Conservation (phyloP, 148 eudicot genomes). For the Vaccinium myrtillus region DNA sequence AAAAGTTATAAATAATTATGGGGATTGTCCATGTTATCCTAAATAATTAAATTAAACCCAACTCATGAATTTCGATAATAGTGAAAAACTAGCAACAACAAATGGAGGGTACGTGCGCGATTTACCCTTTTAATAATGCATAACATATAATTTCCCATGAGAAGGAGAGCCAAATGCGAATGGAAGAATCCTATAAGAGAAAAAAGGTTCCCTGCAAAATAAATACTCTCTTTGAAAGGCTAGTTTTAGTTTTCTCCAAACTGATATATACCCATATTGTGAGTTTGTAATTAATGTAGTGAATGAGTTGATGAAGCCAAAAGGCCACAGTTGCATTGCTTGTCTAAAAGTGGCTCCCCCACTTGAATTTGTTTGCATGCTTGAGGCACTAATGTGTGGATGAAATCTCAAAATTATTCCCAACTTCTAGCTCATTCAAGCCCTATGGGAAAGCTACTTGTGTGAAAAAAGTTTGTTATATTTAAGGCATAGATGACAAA, state of each 20-base stretch:
- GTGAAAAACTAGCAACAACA: no score
- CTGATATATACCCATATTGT: no score
- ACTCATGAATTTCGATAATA: no score
- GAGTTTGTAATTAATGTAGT: neutral
- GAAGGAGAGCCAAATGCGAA: slow-evolving; percentile 7
- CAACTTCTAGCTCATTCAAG: slow-evolving; percentile 19
- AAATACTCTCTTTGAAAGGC: neutral
- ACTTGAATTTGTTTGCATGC: slow-evolving; percentile 19
- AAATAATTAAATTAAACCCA: no score
- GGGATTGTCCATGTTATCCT: no score
- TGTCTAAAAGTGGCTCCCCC: slow-evolving; percentile 16
- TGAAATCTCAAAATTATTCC: slow-evolving; percentile 18
- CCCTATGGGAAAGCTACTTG: slow-evolving; percentile 16
- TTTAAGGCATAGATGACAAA: slow-evolving; percentile 17
- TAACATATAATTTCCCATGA: no score
- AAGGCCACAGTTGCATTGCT: slow-evolving; percentile 15
- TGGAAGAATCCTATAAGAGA: slow-evolving; percentile 9
- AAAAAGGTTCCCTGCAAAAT: neutral
- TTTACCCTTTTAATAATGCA: no score
- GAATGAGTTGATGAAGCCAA: slow-evolving; percentile 11
- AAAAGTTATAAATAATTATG: no score
- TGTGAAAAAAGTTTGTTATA: slow-evolving; percentile 14
- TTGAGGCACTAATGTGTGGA: neutral
- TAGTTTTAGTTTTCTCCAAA: neutral
- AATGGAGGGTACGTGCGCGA: no score